Conservation (phyloP, 306 rosid genomes). For the Lablab purpureus region DNA sequence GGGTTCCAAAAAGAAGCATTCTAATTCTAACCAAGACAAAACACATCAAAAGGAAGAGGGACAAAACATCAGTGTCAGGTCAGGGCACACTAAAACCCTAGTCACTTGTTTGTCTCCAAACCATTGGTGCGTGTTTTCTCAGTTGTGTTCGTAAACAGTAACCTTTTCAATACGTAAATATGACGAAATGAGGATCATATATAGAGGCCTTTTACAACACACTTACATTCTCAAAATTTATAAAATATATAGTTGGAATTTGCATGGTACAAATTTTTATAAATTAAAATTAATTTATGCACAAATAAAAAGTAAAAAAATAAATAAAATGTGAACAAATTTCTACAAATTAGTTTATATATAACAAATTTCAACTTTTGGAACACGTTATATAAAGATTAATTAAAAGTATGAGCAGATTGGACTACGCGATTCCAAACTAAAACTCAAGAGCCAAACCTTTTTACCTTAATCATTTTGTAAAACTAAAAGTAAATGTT, state of each 20-base stretch:
- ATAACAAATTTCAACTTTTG: too few species aligned
- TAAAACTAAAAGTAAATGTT: conserved; percentile 10
- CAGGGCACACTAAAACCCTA: conserved; percentile 26
- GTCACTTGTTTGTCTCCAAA: conserved; percentile 14
- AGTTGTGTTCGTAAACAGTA: conserved; percentile 1
- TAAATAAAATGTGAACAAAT: too few species aligned
- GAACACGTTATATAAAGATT: background rate
- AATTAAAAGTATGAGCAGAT: background rate
- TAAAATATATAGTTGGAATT: too few species aligned
- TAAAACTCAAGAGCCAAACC: background rate
- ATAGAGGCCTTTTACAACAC: background rate
- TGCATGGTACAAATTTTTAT: too few species aligned
- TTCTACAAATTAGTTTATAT: too few species aligned
- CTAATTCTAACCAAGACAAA: conserved; percentile 32
- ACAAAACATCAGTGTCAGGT: conserved; percentile 56
- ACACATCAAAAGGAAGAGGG: conserved; percentile 46
- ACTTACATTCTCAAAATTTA: too few species aligned
- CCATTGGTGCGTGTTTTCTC: conserved; percentile 52
- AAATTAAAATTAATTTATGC: too few species aligned
- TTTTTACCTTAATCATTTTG: background rate
- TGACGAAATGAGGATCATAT: conserved; percentile 16
- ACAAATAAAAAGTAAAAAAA: too few species aligned
- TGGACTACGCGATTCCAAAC: conserved; percentile 17
- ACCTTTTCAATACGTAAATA: background rate
- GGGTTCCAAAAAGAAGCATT: conserved; percentile 7